Evolutionary conservation across 352 stramenopile species (phyloP), one percentile per base, ranked within the genome.

Genomic region (Phytophthora europaea): DNA sequence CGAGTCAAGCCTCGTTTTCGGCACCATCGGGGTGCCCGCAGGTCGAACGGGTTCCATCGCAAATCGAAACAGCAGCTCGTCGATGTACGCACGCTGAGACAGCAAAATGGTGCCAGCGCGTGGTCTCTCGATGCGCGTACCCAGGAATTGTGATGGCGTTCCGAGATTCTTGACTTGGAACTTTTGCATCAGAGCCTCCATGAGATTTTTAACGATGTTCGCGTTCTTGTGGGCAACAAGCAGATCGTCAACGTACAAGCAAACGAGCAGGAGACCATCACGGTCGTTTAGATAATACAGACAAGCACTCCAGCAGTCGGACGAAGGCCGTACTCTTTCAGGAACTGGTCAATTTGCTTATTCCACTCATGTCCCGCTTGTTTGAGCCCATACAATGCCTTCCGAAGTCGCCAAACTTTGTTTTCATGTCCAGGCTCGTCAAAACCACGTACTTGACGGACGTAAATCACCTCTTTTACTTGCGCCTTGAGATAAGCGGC

Each of bases 401-500:
- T 63, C 58, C 43, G 6, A 15, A 70, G 53, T 8, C n/a, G 36
- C 20, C 63, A 58, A 2, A 70, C 54, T 8, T 58, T 64, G 3
- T n/a, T 1, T 23, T 51, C 15, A 1, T 70, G 16, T 20, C 10
- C 9, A 16, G 28, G 16, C 15, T 52, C 13, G 1, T 6, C 53
- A 22, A 26, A 70, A 7, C 53, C 18, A 31, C 26, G 26, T 31
- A 31, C 26, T 31, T 6, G 26, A 5, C 26, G 4, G 26, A 61
- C 26, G 40, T 69, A 56, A 0, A 69, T 47, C 6, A 5, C 26
- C 26, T 6, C 4, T n/a, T 45, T n/a, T 4, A 45, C 36, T 45
- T n/a, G 36, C 6, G 63, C 63, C 16, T 64, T 64, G 7, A 70
- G 13, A 15, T 67, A 67, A 7, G 53, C 63, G 5, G 63, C 40